These are phyloP conservation scores for Papiliotrema flavescens DNA, from an alignment of 1,284 basidiomycete genomes.

Conservation along the genomic window DNA sequence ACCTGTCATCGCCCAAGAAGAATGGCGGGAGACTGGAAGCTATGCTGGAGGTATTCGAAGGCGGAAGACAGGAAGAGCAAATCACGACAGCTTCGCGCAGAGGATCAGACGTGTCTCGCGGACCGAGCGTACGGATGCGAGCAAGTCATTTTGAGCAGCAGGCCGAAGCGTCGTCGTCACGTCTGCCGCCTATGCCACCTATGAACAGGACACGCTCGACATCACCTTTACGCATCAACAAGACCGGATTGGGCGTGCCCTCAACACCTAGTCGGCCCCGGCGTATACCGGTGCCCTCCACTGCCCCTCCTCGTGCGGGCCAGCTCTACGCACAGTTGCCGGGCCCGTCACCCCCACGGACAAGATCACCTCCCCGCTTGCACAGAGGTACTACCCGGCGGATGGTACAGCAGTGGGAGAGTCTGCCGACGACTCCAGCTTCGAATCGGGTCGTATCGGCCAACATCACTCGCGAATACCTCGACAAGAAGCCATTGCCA, in stretches of 20 bases:
- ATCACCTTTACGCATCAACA: conserved; percentile 21
- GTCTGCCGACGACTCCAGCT: conserved; percentile 11
- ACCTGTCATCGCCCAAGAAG: conserved; percentile 19
- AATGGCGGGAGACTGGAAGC: conserved; percentile 14
- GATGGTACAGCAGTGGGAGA: conserved; percentile 44
- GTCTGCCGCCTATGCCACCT: neutral
- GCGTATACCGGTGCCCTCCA: conserved; percentile 23
- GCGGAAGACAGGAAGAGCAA: conserved; percentile 1
- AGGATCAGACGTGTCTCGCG: conserved; percentile 13
- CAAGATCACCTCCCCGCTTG: conserved; percentile 1
- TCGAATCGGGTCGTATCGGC: neutral
- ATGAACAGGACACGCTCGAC: conserved; percentile 20
- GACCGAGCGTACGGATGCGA: conserved; percentile 22
- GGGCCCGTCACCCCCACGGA: neutral
- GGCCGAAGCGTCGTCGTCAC: conserved; percentile 12
- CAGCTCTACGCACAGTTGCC: conserved; percentile 3
- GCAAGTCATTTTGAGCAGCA: conserved; percentile 26
- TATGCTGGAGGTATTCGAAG: conserved; percentile 19
- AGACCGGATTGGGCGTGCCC: neutral
- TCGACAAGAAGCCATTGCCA: conserved; percentile 39
- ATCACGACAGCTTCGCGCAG: neutral
- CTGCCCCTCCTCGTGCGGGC: conserved; percentile 15
- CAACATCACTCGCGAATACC: conserved; percentile 26
- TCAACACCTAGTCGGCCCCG: conserved; percentile 11
- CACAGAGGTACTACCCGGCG: conserved; percentile 26